Base-by-base conservation (phyloP, 2,329 filamentous ascomycete species). In the Aureobasidium sp. region DNA sequence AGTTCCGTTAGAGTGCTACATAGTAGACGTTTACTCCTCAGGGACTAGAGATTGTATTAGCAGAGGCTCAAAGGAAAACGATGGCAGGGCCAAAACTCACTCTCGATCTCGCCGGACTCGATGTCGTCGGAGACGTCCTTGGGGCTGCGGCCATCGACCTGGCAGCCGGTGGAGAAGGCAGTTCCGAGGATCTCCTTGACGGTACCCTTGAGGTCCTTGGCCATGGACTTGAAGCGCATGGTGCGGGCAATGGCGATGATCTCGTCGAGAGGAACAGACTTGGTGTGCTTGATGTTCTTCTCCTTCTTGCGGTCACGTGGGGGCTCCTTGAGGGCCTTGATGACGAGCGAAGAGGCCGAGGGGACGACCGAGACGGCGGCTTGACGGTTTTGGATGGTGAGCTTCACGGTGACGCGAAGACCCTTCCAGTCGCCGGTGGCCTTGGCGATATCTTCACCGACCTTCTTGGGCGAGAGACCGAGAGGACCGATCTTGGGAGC, bases 261-360 rank as follows among this genome's bases (percentile, higher is more conserved):
- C 79, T 97, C 94, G 70, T 97, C 94, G 29, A 99, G 83, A 69
- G 89, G 82, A 71, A 99, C 85, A 61, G 91, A 97, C 87, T 97
- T 97, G 83, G 84, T 90, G 86, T 99, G 94, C 87, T 97, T 97
- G 82, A 99, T 97, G 85, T 99, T 97, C 89, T 99, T 99, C 85
- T 97, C 93, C 91, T 99, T 99, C 88, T 99, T 97, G 75, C 94
- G 88, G 82, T 99, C 94, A 72, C 94, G 89, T 66, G 94, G 94
- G 69, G 94, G 94, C 85, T 99, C 94, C 86, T 99, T 99, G 71
- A 99, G 85, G 65, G 94, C 94, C 82, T 91, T 94, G 84, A 99
- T 97, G 81, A 99, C 90, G 68, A 99, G 89, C 62, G 94, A 96
- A 27, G 93, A 97, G 67, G 94, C 94, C 63, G 93, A 96, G 68